Base-by-base conservation (phyloP, 306 rosid species). In the Trifolium dubium region DNA sequence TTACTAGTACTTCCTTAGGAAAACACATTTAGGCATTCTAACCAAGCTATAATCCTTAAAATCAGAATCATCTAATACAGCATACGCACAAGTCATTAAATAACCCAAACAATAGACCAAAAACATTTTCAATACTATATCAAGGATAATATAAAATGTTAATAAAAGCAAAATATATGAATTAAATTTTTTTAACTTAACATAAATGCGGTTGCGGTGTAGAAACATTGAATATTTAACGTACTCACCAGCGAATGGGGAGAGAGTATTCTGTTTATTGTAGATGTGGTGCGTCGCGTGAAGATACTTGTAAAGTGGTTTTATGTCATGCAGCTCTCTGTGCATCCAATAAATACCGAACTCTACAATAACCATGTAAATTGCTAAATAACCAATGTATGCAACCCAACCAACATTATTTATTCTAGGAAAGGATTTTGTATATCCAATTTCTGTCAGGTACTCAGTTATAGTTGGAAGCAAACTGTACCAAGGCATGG, bases 271-370 rank as follows among this genome's bases (percentile, higher is more conserved):
- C 82, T 89, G 97, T 85, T 91, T 94, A 85, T 94, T 94, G 88
- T 91, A 94, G 75, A 87, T 69, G 80, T 94, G 98, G 83, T 91
- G 98, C 6, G 92, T 89, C 59, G 92, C 90, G 64, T 94, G 98
- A 58, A 94, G 97, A 85, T 88, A 75, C 62, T 89, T 94, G 81
- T 94, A 94, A 32, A 94, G 92, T 54, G 98, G 97, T 79, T 88
- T 94, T 77, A 94, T 89, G 79, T 94, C 98, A 13, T 94, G 98
- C 83, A 94, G 79, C 84, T 83, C 96, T 67, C 95, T 83, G 65
- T 94, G 98, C 92, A 88, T 76, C 98, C 98, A 94, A 86, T 94
- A 94, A 53, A 94, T 87, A 50, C 87, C 89, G 59, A 91, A 94
- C 97, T 91, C 98, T 72, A 88, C 90, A 31, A 91, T 5, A 50